A percentile compares a stretch with the other conserved stretches of the same genome.
These are phyloP conservation scores for Eucommia ulmoides DNA, from an alignment of 257 asterid species.

Conservation along the genomic window DNA sequence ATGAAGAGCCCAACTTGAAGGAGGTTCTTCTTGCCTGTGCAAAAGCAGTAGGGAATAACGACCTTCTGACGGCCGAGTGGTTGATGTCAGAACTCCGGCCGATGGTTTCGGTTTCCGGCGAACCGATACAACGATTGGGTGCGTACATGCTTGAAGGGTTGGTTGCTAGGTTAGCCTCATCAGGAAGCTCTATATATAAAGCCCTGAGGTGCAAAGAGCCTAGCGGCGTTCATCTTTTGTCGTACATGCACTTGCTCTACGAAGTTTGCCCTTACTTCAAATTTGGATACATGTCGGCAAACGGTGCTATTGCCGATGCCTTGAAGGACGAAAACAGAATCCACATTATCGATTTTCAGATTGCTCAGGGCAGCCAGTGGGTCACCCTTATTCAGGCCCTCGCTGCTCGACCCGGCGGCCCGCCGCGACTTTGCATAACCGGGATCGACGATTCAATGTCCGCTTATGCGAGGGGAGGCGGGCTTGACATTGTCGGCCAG, in stretches of 20 bases:
- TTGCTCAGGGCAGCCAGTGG: slow-evolving; percentile 25
- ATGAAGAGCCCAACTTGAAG: slow-evolving; percentile 9
- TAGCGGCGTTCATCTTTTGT: slow-evolving; percentile 13
- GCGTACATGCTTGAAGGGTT: slow-evolving; percentile 28
- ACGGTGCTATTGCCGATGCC: slow-evolving; percentile 30
- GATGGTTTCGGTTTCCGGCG: slow-evolving; percentile 18
- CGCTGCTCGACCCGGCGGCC: slow-evolving; percentile 20
- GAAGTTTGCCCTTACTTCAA: slow-evolving; percentile 26
- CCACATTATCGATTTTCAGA: slow-evolving; percentile 23
- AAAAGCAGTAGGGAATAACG: slow-evolving; percentile 11
- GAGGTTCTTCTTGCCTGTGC: slow-evolving; percentile 18
- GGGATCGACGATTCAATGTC: slow-evolving; percentile 21
- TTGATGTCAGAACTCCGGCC: slow-evolving; percentile 14
- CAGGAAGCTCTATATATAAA: slow-evolving; percentile 21
- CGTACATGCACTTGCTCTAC: slow-evolving; percentile 21
- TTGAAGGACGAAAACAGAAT: slow-evolving; percentile 14
- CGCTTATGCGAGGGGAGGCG: slow-evolving; percentile 22
- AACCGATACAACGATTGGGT: slow-evolving; percentile 20
- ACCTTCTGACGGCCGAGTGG: slow-evolving; percentile 10
- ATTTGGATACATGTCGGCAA: slow-evolving; percentile 23
- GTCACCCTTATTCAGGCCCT: slow-evolving; percentile 22
- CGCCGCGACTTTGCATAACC: slow-evolving; percentile 21
- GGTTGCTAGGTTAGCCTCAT: slow-evolving; percentile 18
- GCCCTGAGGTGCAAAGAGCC: slow-evolving; percentile 22
- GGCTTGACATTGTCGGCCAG: slow-evolving; percentile 17